phyloP scores from a whole-genome alignment of 2,329 filamentous ascomycete species.

The Arthroderma uncinatum region DNA sequence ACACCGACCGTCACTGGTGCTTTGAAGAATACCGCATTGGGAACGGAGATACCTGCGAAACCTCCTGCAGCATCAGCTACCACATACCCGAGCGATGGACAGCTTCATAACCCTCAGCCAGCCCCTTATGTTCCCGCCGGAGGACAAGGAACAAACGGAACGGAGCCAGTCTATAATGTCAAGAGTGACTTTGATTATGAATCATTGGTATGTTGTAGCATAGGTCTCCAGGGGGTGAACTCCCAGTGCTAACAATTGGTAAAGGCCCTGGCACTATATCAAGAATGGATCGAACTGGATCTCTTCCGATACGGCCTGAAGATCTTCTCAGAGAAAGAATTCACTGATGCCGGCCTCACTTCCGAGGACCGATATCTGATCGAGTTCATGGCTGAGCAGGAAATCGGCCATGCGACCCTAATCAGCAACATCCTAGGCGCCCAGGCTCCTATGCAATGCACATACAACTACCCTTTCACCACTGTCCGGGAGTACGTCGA shows the following conservation, averaged over 20 bases:
- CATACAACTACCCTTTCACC: slow-evolving; percentile 68
- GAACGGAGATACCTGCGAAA: slow-evolving; percentile 46
- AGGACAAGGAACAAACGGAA: slow-evolving; percentile 68
- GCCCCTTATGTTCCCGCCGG: slow-evolving; percentile 62
- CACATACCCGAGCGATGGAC: slow-evolving; percentile 60
- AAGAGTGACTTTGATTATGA: slow-evolving; percentile 76
- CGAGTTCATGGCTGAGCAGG: slow-evolving; percentile 66
- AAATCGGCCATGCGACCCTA: slow-evolving; percentile 65
- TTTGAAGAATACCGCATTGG: slow-evolving; percentile 45
- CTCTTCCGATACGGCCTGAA: slow-evolving; percentile 67
- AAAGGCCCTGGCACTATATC: slow-evolving; percentile 59
- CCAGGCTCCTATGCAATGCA: slow-evolving; percentile 60
- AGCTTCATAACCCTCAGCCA: slow-evolving; percentile 55
- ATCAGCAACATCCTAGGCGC: slow-evolving; percentile 66
- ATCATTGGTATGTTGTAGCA: slow-evolving; percentile 43
- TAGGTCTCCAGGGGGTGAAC: background rate
- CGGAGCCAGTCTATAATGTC: slow-evolving; percentile 61
- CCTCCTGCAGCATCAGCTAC: slow-evolving; percentile 52
- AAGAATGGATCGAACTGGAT: slow-evolving; percentile 78
- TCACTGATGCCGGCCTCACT: slow-evolving; percentile 55
- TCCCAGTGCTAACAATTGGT: background rate
- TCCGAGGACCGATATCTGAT: slow-evolving; percentile 60
- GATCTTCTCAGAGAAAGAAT: slow-evolving; percentile 58
- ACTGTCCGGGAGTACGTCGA: slow-evolving; percentile 69
- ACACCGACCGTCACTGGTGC: slow-evolving; percentile 60